Evolutionary conservation across 495 filamentous ascomycete genomes (phyloP).

Genomic region (Pyrenopolyporus hunteri): DNA sequence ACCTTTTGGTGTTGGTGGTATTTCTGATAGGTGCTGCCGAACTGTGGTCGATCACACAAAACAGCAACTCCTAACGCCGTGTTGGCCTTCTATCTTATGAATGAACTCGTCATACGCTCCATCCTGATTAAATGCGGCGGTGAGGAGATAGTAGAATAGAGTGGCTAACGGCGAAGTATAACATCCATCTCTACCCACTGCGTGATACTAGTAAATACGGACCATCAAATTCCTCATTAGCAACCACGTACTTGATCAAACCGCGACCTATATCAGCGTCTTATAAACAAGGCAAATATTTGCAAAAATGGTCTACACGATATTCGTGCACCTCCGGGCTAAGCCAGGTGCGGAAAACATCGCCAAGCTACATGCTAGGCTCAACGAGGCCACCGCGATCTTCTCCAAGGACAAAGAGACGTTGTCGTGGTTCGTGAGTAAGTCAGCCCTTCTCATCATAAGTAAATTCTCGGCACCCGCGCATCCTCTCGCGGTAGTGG

Average conservation of each 20-base stretch:
- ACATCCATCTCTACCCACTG: no score
- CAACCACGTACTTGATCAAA: neutral
- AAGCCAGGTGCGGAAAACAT: slow-evolving; percentile 66
- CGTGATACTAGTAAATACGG: no score
- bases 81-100: no score
- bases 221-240: neutral
- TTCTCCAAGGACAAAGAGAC: slow-evolving; percentile 73
- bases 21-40: no score
- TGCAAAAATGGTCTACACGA: slow-evolving; percentile 60
- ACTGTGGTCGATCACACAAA: no score
- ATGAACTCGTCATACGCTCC: no score
- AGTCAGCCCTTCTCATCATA: neutral
- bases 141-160: no score
- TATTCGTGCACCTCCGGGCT: slow-evolving; percentile 66
- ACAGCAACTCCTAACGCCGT: no score
- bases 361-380: slow-evolving; percentile 67
- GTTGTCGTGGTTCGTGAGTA: slow-evolving; percentile 65
- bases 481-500: no score
- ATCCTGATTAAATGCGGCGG: no score
- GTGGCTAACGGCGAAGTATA: no score
- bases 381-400: slow-evolving; percentile 67
- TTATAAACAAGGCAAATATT: neutral
- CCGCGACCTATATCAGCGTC: neutral
- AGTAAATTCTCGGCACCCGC: neutral
- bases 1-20: no score